Base-by-base conservation (phyloP, 805 yeast genomes). In the Hanseniaspora lachancei region DNA sequence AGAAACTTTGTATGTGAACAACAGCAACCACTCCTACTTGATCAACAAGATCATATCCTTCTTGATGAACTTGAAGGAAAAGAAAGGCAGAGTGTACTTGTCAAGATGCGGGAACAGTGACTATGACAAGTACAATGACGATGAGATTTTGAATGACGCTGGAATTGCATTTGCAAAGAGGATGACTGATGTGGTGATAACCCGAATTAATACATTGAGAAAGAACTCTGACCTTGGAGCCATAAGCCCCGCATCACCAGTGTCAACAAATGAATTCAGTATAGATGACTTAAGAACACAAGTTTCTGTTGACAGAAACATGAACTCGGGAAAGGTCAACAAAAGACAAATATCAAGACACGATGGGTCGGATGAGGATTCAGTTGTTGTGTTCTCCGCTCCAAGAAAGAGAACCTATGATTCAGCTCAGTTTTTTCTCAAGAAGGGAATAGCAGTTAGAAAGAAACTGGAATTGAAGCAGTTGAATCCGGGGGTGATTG, bases 371-470 rank as follows among this genome's bases (percentile, higher is more conserved):
- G 77, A 74, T 60, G 80, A 76, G 39, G 77, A 80, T 59, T 77
- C 84, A 5, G 74, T 89, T 62, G 81, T 82, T 3, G 89, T 93
- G n/a, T 91, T 97, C 96, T 89, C 97, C 0, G 95, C 97, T 0
- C 87, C 91, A 5, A 78, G 96, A 59, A 75, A 79, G 60, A 78
- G 96, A 64, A 88, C 97, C 0, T 75, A 81, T 20, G 87, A 89
- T 61, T 81, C 95, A 6, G 88, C 91, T 0, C 74, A 76, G 55
- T 79, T 76, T 57, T 87, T 91, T 67, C 72, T 77, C 40, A 76
- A 79, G 13, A 68, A 71, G 29, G 86, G 86, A 10, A 77, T 86
- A 57, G 74, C 77, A 0, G 82, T 85, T 6, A 74, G 82, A 54
- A 89, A 85, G 66, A 75, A 96, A 58, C 80, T 89, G 34, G 95